Base-by-base conservation (phyloP, 495 filamentous ascomycete genomes). In the Poronia punctata region DNA sequence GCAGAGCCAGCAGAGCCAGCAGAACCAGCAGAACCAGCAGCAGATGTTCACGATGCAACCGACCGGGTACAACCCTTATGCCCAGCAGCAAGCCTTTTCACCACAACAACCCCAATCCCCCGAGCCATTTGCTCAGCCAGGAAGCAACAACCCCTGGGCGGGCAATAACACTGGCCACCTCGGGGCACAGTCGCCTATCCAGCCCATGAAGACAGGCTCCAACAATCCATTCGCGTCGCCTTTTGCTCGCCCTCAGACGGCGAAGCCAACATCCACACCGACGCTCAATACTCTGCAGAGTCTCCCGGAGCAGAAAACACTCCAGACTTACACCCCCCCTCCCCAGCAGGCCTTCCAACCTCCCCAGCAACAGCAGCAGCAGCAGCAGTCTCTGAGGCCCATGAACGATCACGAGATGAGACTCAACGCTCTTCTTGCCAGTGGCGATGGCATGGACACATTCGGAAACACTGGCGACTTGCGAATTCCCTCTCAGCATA, bases 401-500 rank as follows among this genome's bases (percentile, higher is more conserved):
- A 63, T 67, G 31, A 82, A 84, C 53, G 83, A 90, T 29, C 84
- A 94, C 50, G 80, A 88, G 52, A 77, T 82, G n/a, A 79, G 74
- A 53, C 79, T 99, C 40, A 96, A 97, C 50, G 78, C 84, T n/a
- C 82, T 99, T 9, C 76, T 99, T 30, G 75, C 84, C 6, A 71
- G 71, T 16, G 88, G 92, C 41, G 93, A 96, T 30, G 92, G 92
- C 16, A 82, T 88, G 66, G 92, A 99, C 58, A 97, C 93, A 1
- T 99, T 95, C 59, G 92, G 92, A 37, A 99, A 99, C 55, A 84
- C 83, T 26, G 92, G 92, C 39, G 82, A 97, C 38, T 72, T 95
- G 21, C 88, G 92, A 61, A 94, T 99, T 49, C 93, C 92, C 2
- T 79, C 92, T 23, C 92, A 99, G 61, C 92, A 99, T 63, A 99